Conservation (phyloP, 352 stramenopile species). For the Globisporangium viniferum region DNA sequence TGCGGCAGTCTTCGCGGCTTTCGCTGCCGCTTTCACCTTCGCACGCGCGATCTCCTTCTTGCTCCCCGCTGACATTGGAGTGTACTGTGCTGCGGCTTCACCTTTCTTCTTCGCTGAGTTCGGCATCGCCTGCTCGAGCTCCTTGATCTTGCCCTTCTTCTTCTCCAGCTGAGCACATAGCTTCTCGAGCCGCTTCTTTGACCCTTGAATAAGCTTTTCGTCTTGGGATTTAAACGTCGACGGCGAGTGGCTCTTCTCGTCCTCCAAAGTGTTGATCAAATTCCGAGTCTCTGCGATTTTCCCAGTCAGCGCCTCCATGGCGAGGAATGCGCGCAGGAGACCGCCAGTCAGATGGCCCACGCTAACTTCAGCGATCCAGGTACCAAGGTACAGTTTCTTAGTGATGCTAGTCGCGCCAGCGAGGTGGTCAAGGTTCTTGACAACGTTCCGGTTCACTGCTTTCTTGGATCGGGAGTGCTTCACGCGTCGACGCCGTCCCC, state of each 20-base stretch:
- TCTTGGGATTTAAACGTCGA: conserved; percentile 31
- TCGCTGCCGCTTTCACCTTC: conserved; percentile 5
- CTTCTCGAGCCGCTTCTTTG: conserved; percentile 27
- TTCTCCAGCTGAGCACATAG: conserved; percentile 37
- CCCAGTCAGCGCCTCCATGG: conserved; percentile 61
- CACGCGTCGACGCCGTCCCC: conserved; percentile 42
- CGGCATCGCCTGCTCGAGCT: conserved; percentile 31
- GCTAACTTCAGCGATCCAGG: conserved; percentile 86
- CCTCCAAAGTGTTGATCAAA: conserved; percentile 52
- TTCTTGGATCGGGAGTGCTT: conserved; percentile 1
- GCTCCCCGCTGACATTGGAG: background rate
- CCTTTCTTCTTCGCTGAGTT: conserved; percentile 13
- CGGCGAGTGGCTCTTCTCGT: conserved; percentile 22
- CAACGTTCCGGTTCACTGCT: conserved; percentile 20
- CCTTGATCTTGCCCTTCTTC: conserved; percentile 67
- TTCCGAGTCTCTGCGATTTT: conserved; percentile 57
- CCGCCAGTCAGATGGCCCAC: conserved; percentile 73
- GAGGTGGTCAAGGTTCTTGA: conserved; percentile 71
- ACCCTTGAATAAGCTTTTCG: conserved; percentile 30
- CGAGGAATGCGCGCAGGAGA: conserved; percentile 66
- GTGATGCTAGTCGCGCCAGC: conserved; percentile 32
- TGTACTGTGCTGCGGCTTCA: background rate
- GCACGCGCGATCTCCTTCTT: background rate
- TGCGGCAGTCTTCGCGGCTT: conserved; percentile 22
- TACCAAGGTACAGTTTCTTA: conserved; percentile 66